Evolutionary conservation across 2,329 filamentous ascomycete genomes (phyloP).

Genomic region (Nothophaeocryptopus gaeumannii): DNA sequence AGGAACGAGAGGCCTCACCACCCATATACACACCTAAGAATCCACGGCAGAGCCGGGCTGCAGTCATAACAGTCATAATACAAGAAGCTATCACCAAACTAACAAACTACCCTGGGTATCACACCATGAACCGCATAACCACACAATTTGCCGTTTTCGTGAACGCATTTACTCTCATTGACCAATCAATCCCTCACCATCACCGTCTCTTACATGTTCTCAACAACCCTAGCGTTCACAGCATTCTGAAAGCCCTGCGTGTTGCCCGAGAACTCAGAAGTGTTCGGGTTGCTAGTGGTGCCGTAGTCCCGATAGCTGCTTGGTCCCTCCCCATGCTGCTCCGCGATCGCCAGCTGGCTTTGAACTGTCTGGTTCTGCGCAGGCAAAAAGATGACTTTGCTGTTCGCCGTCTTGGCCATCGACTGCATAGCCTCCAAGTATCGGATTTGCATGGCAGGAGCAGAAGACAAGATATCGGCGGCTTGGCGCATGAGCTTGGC

Average conservation of each 20-base stretch:
- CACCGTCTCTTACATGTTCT: slow-evolving; percentile 67
- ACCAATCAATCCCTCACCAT: background rate
- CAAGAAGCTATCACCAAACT: background rate
- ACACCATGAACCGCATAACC: slow-evolving; percentile 8
- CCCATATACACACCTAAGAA: too few species aligned
- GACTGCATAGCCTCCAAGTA: slow-evolving; percentile 98
- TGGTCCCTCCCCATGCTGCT: slow-evolving; percentile 56
- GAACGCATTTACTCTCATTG: background rate
- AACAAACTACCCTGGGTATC: slow-evolving; percentile 15
- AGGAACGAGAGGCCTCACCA: too few species aligned
- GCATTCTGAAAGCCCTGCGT: slow-evolving; percentile 66
- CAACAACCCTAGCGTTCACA: slow-evolving; percentile 76
- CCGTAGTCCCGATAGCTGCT: slow-evolving; percentile 43
- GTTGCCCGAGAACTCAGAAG: slow-evolving; percentile 38
- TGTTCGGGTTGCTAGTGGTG: slow-evolving; percentile 15
- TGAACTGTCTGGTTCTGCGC: slow-evolving; percentile 53
- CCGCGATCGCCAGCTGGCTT: slow-evolving; percentile 49
- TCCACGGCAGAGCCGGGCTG: too few species aligned
- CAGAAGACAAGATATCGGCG: slow-evolving; percentile 86
- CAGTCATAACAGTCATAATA: too few species aligned
- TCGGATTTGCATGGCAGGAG: slow-evolving; percentile 96
- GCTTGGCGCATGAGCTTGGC: slow-evolving; percentile 90
- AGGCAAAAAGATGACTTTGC: slow-evolving; percentile 82
- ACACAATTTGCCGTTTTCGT: background rate
- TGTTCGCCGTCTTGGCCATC: slow-evolving; percentile 92